Conservation (phyloP, 306 rosid species). For the Sicyos edulis region DNA sequence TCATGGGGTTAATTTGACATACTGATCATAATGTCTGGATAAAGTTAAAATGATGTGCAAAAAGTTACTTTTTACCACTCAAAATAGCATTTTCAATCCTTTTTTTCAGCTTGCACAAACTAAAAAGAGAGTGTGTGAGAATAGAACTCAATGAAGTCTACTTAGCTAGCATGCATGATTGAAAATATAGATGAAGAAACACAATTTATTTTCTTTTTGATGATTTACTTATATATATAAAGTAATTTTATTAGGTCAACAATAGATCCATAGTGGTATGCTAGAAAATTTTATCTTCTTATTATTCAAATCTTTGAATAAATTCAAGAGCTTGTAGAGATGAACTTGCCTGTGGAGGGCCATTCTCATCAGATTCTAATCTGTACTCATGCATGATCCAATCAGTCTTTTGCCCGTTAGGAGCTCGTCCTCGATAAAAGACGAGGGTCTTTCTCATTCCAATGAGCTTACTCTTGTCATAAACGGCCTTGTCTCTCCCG, state of each 20-base stretch:
- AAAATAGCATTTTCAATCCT: neutral
- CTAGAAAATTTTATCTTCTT: too few species aligned
- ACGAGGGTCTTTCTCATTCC: conserved; percentile 98
- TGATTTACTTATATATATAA: too few species aligned
- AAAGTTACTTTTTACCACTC: conserved; percentile 12
- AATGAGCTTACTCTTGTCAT: conserved; percentile 56
- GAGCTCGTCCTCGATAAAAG: conserved; percentile 91
- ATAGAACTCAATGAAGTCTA: neutral
- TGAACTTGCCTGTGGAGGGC: conserved; percentile 75
- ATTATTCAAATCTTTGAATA: neutral
- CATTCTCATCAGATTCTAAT: conserved; percentile 71
- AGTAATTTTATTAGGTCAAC: too few species aligned
- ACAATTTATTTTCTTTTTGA: neutral
- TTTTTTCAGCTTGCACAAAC: neutral
- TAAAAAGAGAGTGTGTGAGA: neutral
- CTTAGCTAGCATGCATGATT: conserved; percentile 10
- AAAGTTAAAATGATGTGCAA: conserved; percentile 19
- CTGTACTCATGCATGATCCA: conserved; percentile 98
- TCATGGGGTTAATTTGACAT: conserved; percentile 8
- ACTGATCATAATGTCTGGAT: conserved; percentile 7
- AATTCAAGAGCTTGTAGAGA: conserved; percentile 10
- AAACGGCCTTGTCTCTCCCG: conserved; percentile 87
- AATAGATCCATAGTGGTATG: too few species aligned
- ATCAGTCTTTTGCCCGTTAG: conserved; percentile 83
- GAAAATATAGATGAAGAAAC: conserved; percentile 7